These are phyloP conservation scores for Pseudogymnoascus sp. DNA, from an alignment of 2,329 filamentous ascomycete species.

Conservation along the genomic window DNA sequence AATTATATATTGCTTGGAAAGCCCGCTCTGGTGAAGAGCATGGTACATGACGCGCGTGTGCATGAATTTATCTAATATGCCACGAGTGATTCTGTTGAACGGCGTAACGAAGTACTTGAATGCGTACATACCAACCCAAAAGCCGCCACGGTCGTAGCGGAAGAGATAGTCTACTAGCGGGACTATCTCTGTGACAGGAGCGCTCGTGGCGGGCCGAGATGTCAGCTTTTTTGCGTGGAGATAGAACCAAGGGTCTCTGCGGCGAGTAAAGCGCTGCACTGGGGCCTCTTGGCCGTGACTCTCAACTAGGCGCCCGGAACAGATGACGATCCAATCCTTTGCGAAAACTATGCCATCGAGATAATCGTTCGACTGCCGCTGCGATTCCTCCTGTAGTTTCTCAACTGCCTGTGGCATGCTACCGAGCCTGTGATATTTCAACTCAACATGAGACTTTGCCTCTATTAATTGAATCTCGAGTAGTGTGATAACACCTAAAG, in stretches of 20 bases:
- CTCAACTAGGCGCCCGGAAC: constrained; percentile 43
- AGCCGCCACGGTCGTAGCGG: constrained; percentile 55
- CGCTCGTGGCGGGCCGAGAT: neutral
- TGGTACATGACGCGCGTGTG: constrained; percentile 58
- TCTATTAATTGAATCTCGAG: constrained; percentile 46
- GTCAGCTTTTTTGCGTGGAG: constrained; percentile 42
- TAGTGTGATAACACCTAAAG: constrained; percentile 50
- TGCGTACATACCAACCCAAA: constrained; percentile 55
- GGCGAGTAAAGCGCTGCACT: constrained; percentile 40
- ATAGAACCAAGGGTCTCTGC: constrained; percentile 56
- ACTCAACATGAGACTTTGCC: constrained; percentile 7
- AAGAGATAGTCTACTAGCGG: constrained; percentile 47
- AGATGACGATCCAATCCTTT: constrained; percentile 41
- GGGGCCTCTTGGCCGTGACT: constrained; percentile 18
- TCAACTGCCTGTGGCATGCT: constrained; percentile 41
- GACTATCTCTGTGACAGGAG: constrained; percentile 30
- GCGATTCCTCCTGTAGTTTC: constrained; percentile 33
- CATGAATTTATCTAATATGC: constrained; percentile 53
- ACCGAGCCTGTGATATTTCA: constrained; percentile 40
- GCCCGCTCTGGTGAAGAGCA: constrained; percentile 53
- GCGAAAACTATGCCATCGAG: constrained; percentile 51
- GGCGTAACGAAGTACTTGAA: constrained; percentile 56
- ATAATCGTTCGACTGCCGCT: constrained; percentile 38
- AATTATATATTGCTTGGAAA: constrained; percentile 51
- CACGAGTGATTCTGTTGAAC: constrained; percentile 54